Percentiles rank a stretch among this genome's conserved stretches.
Conservation (phyloP, 2,329 filamentous ascomycete species). For the Purpureocillium lavendulum region DNA sequence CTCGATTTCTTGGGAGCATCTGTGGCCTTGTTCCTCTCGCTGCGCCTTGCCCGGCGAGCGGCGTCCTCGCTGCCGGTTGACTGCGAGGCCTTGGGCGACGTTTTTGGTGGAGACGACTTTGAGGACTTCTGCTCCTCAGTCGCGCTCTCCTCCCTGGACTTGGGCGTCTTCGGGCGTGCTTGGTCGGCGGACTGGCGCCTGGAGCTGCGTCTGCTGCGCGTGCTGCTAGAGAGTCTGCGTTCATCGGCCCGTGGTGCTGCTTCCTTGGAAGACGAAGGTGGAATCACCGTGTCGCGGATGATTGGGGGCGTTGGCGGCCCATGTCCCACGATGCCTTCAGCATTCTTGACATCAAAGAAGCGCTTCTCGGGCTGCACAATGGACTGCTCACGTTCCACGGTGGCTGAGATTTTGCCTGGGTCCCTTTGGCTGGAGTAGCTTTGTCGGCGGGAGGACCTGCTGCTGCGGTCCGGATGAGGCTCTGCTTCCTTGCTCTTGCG, state of each 20-base stretch:
- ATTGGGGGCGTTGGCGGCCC: conserved; percentile 13
- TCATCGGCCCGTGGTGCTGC: conserved; percentile 14
- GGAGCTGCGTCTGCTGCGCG: conserved; percentile 17
- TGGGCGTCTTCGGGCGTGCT: conserved; percentile 13
- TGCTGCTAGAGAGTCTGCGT: conserved; percentile 18
- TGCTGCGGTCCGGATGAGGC: conserved; percentile 15
- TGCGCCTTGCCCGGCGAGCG: conserved; percentile 24
- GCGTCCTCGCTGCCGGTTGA: conserved; percentile 18
- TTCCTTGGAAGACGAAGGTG: conserved; percentile 13
- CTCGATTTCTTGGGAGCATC: conserved; percentile 19
- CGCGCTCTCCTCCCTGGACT: conserved; percentile 14
- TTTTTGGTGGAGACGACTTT: background rate
- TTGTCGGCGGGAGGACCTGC: conserved; percentile 31
- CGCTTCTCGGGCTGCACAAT: conserved; percentile 22
- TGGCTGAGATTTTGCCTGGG: conserved; percentile 17
- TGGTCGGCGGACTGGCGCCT: conserved; percentile 20
- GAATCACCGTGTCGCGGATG: conserved; percentile 11
- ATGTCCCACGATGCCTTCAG: conserved; percentile 22
- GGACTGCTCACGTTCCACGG: conserved; percentile 14
- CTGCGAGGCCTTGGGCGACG: background rate
- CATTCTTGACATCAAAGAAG: conserved; percentile 33
- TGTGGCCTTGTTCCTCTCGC: conserved; percentile 21
- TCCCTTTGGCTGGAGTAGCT: conserved; percentile 28
- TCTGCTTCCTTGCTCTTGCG: conserved; percentile 27
- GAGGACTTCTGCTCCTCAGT: conserved; percentile 14